Evolutionary conservation across 2,329 filamentous ascomycete species (phyloP), one percentile per base, ranked within the genome.

Genomic region (Exophiala sp.): DNA sequence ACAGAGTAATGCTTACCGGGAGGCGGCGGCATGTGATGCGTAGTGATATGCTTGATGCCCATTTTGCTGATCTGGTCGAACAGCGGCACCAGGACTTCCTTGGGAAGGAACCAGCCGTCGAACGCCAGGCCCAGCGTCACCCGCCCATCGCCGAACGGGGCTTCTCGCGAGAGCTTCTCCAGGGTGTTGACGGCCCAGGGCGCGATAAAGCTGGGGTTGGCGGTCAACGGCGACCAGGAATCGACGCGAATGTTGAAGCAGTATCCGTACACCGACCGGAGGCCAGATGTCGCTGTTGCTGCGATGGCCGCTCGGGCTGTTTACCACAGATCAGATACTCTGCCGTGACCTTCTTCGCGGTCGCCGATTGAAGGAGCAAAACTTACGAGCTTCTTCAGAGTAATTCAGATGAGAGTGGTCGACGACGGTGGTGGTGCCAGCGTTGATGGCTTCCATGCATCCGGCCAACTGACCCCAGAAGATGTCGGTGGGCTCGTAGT

Each of bases 401-500:
- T 62, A 60, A 38, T 59, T 65, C 56, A 66, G 50, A 48, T 69
- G 65, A 1, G 65, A 63, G 60, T 69, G 67, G 43, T 69, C 66
- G 3, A 69, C 63, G 1, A 68, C 65, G 0, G 65, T 60, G 1
- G 64, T 59, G 1, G 57, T 59, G 14, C 57, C 57, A 6, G 49
- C 39, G 47, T 59, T 41, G 7, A 59, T 40, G 16, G 21, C 29
- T 39, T 56, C 57, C 12, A 56, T n/a, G 11, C 33, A 50, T 1
- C 53, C 34, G 1, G 52, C 57, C 29, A 56, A 39, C 32, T 59
- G 49, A 7, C 72, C 71, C 67, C 73, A 73, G 60, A 75, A 77
- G 2, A 76, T 59, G 42, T 78, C 76, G 3, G 70, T 64, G 3
- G 69, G 59, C 4, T 55, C 60, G 54, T 69, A 72, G 42, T 71